Percentiles rank a stretch among this genome's conserved stretches.
phyloP scores from a whole-genome alignment of 164 flowering plant genomes.

The Macadamia tetraphylla region DNA sequence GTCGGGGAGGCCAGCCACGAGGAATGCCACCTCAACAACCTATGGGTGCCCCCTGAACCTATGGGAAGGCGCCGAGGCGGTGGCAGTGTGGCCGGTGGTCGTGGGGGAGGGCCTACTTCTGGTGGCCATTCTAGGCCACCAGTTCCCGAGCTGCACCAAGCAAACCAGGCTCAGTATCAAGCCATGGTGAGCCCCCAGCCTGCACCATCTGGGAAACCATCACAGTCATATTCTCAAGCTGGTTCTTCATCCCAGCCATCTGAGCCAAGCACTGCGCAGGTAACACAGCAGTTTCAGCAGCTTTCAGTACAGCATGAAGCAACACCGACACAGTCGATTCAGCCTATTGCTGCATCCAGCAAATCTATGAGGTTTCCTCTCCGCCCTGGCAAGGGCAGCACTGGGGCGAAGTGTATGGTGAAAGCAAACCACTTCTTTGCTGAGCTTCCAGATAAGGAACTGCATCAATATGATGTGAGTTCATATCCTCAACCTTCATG shows the following conservation, averaged over 20 bases:
- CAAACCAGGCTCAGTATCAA: slow-evolving; percentile 41
- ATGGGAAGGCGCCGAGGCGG: slow-evolving; percentile 33
- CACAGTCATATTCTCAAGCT: slow-evolving; percentile 27
- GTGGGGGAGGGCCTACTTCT: slow-evolving; percentile 32
- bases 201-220: slow-evolving; percentile 15
- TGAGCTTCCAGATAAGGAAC: slow-evolving; percentile 72
- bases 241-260: slow-evolving; percentile 39
- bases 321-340: slow-evolving; percentile 30
- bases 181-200: slow-evolving; percentile 36
- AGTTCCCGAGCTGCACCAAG: slow-evolving; percentile 90
- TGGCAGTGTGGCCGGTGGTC: slow-evolving; percentile 22
- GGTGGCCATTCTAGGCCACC: slow-evolving; percentile 42
- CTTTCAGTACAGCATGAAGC: slow-evolving; percentile 32
- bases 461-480: slow-evolving; percentile 84
- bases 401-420: slow-evolving; percentile 58
- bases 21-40: slow-evolving; percentile 22
- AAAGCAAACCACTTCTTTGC: slow-evolving; percentile 88
- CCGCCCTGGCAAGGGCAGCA: slow-evolving; percentile 69
- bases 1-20: slow-evolving; percentile 21
- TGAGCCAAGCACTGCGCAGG: slow-evolving; percentile 19
- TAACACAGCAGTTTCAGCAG: slow-evolving; percentile 41
- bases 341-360: slow-evolving; percentile 39
- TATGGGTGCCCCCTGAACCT: slow-evolving; percentile 4
- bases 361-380: slow-evolving; percentile 64
- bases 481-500: neutral